A percentile compares a stretch with the other conserved stretches of the same genome.
These are phyloP conservation scores for Somion occarium DNA, from an alignment of 1,284 basidiomycete genomes.

Conservation along the genomic window DNA sequence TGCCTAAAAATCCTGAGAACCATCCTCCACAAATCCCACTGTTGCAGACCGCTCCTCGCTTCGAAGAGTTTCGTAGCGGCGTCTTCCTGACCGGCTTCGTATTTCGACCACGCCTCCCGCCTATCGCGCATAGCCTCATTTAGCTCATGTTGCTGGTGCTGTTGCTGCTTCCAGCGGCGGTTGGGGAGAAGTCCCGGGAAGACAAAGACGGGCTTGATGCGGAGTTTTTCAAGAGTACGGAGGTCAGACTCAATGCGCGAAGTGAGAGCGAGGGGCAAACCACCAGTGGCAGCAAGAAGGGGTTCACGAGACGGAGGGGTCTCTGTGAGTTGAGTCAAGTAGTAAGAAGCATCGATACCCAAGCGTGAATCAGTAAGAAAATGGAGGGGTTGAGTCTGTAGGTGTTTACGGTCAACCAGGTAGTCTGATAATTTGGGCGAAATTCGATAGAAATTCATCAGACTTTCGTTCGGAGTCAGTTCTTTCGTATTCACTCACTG, in stretches of 20 bases:
- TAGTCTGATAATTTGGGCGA: conserved; percentile 51
- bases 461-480: conserved; percentile 7
- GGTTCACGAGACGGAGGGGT: conserved; percentile 80
- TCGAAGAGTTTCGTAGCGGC: conserved; percentile 82
- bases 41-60: conserved; percentile 57
- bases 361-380: conserved; percentile 90
- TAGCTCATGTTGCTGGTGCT: conserved; percentile 53
- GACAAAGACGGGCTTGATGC: conserved; percentile 97
- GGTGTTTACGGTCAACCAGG: conserved; percentile 82
- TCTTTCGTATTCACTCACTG: conserved; percentile 31
- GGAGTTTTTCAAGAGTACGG: conserved; percentile 82
- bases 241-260: conserved; percentile 90
- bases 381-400: conserved; percentile 79
- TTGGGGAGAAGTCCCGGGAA: conserved; percentile 82
- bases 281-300: conserved; percentile 90
- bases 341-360: conserved; percentile 94
- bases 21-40: conserved; percentile 91
- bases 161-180: conserved; percentile 54
- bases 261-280: conserved; percentile 82
- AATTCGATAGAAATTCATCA: conserved; percentile 7
- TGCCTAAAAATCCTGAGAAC: conserved; percentile 92
- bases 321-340: conserved; percentile 79
- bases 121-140: conserved; percentile 73
- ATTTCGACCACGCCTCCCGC: conserved; percentile 84
- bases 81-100: conserved; percentile 86